phyloP scores from a whole-genome alignment of 495 filamentous ascomycete species.

The Penicillium maclennaniae region DNA sequence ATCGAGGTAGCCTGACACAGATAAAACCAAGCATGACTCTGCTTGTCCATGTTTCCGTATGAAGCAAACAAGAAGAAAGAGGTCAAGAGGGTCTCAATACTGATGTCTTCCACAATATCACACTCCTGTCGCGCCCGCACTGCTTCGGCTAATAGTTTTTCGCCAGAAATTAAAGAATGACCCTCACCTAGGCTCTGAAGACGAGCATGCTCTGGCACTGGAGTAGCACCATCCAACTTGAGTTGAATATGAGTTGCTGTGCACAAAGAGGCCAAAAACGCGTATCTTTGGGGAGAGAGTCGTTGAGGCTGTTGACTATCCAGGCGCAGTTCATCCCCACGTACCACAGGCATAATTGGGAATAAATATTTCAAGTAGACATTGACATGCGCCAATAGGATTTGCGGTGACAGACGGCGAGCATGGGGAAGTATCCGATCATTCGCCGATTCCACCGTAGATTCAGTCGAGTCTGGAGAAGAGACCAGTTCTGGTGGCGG shows the following conservation, averaged over 20 bases:
- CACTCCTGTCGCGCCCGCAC: constrained; percentile 69
- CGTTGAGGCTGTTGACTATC: constrained; percentile 57
- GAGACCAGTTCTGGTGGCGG: constrained; percentile 37
- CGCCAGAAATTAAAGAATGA: constrained; percentile 36
- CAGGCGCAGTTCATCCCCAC: constrained; percentile 62
- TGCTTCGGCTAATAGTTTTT: constrained; percentile 66
- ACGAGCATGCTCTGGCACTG: constrained; percentile 50
- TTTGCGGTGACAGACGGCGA: constrained; percentile 31
- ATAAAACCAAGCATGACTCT: constrained; percentile 58
- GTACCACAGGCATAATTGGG: constrained; percentile 75
- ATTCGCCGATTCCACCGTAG: constrained; percentile 27
- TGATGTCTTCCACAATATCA: constrained; percentile 61
- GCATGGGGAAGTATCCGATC: constrained; percentile 16
- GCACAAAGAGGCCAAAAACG: constrained; percentile 72
- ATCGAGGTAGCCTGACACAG: constrained; percentile 59
- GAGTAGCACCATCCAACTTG: constrained; percentile 49
- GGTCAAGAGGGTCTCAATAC: constrained; percentile 65
- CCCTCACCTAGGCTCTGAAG: constrained; percentile 51
- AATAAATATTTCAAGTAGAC: constrained; percentile 62
- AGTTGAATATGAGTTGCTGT: constrained; percentile 86
- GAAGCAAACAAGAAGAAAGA: constrained; percentile 79
- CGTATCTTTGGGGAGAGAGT: constrained; percentile 67
- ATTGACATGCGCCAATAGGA: constrained; percentile 42
- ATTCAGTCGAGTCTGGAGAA: constrained; percentile 38
- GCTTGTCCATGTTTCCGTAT: constrained; percentile 61